Percentiles rank a stretch among this genome's conserved stretches.
phyloP scores from a whole-genome alignment of 768 basidiomycete genomes.

The Vararia minispora region DNA sequence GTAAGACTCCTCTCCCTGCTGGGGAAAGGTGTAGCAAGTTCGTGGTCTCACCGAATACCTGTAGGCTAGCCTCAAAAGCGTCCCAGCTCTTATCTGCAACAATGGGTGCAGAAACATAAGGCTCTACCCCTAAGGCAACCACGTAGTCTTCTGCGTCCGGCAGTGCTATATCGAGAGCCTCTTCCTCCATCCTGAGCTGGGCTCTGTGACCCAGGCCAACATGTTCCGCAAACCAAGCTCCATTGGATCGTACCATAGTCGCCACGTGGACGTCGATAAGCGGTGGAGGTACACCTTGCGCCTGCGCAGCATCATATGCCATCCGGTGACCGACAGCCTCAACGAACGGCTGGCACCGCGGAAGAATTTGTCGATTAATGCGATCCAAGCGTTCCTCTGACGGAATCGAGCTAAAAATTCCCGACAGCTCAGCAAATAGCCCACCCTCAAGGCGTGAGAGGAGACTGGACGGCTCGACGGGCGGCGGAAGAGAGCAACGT shows the following conservation, averaged over 20 bases:
- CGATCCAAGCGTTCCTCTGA: no score
- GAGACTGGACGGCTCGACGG: conserved; percentile 32
- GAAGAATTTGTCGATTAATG: conserved; percentile 42
- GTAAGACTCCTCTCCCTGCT: no score
- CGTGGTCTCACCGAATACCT: no score
- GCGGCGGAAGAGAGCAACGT: conserved; percentile 39
- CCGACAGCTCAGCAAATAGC: conserved; percentile 20
- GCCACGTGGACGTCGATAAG: conserved; percentile 48
- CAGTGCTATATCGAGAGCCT: not conserved
- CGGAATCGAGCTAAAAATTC: conserved; percentile 3
- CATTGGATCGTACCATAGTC: conserved; percentile 25
- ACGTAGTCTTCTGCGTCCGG: not conserved
- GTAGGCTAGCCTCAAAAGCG: no score
- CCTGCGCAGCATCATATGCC: conserved; percentile 43
- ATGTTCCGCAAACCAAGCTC: conserved; percentile 2
- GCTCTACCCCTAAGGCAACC: not conserved
- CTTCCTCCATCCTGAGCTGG: not conserved
- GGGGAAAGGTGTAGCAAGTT: no score
- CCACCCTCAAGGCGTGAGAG: conserved; percentile 37
- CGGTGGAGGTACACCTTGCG: conserved; percentile 30
- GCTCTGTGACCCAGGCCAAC: not conserved
- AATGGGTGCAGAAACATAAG: conserved; percentile 1
- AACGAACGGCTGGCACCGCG: conserved; percentile 38
- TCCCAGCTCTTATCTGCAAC: no score
- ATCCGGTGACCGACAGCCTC: conserved; percentile 57